Conservation (phyloP, 495 filamentous ascomycete species). For the Penicillium manginii region DNA sequence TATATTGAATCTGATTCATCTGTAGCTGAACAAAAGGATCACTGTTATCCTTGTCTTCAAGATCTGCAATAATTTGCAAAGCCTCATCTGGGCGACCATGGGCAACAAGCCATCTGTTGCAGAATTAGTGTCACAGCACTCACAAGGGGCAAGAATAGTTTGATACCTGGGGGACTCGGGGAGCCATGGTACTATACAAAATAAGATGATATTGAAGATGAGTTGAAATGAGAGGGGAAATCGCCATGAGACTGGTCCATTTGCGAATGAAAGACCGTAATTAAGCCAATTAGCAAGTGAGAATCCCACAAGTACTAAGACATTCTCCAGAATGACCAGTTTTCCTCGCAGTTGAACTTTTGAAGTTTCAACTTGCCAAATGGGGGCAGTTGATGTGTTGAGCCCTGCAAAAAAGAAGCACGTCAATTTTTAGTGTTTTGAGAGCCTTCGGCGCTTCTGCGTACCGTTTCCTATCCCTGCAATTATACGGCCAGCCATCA, state of each 20-base stretch:
- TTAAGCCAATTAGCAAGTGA: slow-evolving; percentile 24
- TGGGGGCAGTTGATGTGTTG: slow-evolving; percentile 22
- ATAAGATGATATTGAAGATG: slow-evolving; percentile 52
- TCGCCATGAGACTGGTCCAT: slow-evolving; percentile 23
- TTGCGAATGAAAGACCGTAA: slow-evolving; percentile 16
- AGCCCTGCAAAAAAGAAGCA: neutral
- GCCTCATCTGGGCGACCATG: slow-evolving; percentile 19
- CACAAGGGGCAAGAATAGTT: neutral
- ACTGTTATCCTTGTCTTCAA: slow-evolving; percentile 39
- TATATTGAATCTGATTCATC: slow-evolving; percentile 13
- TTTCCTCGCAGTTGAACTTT: slow-evolving; percentile 59
- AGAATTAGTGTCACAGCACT: neutral
- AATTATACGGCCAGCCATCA: slow-evolving; percentile 47
- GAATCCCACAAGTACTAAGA: slow-evolving; percentile 53
- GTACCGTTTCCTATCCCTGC: slow-evolving; percentile 48
- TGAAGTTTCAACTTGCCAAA: slow-evolving; percentile 54
- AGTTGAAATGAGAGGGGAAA: slow-evolving; percentile 55
- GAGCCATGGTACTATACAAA: slow-evolving; percentile 48
- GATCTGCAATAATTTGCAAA: slow-evolving; percentile 34
- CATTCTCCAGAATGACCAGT: slow-evolving; percentile 58
- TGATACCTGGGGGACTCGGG: slow-evolving; percentile 47
- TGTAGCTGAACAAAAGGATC: slow-evolving; percentile 17
- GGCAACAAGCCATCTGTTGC: slow-evolving; percentile 33
- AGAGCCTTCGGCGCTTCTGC: slow-evolving; percentile 28
- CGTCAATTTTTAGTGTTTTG: neutral